Evolutionary conservation across 2,329 filamentous ascomycete genomes (phyloP), one percentile per base, ranked within the genome.

Genomic region (Juglanconis oblonga): DNA sequence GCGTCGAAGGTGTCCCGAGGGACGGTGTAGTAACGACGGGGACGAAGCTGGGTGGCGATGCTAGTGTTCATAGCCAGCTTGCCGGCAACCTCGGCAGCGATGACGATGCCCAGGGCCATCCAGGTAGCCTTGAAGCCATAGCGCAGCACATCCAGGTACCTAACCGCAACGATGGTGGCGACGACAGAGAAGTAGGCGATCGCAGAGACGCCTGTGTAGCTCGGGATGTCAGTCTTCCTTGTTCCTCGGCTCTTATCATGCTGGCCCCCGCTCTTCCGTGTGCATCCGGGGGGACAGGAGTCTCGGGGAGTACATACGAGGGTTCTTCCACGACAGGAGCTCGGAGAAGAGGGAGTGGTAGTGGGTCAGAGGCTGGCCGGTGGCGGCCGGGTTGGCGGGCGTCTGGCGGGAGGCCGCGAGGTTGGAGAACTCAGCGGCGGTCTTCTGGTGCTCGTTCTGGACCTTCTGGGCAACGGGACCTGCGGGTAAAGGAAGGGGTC

Each of bases 271-370:
- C 35, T 44, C 24, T 29, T 32, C 40, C 45, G 40, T 36, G 31
- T 54, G 40, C 32, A 44, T 44, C 35, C 33, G 47, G 51, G 14
- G 10, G 6, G 36, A 17, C 7, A 17, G 10, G 29, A 24, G 9
- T 38, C n/a, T 49, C 57, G 42, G 58, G 51, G 64, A 40, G 35
- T 32, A 79, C 82, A 70, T 79, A 86, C 85, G 82, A 70, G 85
- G 85, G 72, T 87, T 86, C 70, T 87, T 81, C 85, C 87, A 89
- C 66, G 86, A 88, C 63, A 90, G 77, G 59, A 90, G 79, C 72
- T 87, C 85, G 54, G 81, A 83, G 74, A 90, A 89, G 75, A 89
- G 85, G 14, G 86, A 89, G 77, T 89, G 86, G 72, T 89, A 90
- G 74, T 88, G 85, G 61, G 85, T 88, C 69, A 88, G 74, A 54